phyloP scores from a whole-genome alignment of 2,329 filamentous ascomycete species.

The Didymella glomerata region DNA sequence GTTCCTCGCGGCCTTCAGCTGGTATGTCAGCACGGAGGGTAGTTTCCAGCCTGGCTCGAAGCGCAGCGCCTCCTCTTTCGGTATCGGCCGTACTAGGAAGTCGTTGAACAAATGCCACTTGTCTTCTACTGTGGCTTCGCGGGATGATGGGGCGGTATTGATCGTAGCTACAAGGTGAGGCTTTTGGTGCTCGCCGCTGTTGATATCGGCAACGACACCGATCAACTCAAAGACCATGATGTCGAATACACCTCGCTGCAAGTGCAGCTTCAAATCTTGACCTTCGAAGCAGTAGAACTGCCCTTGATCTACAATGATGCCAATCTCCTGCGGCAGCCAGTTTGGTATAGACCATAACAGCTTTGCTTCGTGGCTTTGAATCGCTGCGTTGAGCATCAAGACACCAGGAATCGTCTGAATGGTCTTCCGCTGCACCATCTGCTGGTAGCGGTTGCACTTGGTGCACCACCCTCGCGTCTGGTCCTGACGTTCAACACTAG shows the following conservation, averaged over 20 bases:
- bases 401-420: slow-evolving; percentile 84
- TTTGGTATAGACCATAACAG: slow-evolving; percentile 87
- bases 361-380: slow-evolving; percentile 76
- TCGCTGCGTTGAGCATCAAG: slow-evolving; percentile 84
- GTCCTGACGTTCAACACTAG: slow-evolving; percentile 87
- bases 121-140: slow-evolving; percentile 66
- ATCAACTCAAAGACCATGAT: slow-evolving; percentile 91
- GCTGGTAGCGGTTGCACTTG: slow-evolving; percentile 88
- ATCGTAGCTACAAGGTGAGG: slow-evolving; percentile 91
- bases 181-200: slow-evolving; percentile 83
- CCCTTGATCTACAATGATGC: slow-evolving; percentile 87
- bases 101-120: slow-evolving; percentile 98
- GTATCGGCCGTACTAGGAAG: slow-evolving; percentile 85
- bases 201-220: slow-evolving; percentile 88
- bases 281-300: slow-evolving; percentile 96
- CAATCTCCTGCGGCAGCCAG: slow-evolving; percentile 94
- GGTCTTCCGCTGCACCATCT: slow-evolving; percentile 82
- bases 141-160: slow-evolving; percentile 77
- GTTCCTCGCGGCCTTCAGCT: slow-evolving; percentile 82
- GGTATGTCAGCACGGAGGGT: slow-evolving; percentile 86
- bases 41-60: slow-evolving; percentile 95
- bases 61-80: slow-evolving; percentile 81
- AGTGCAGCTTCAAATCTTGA: slow-evolving; percentile 81
- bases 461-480: slow-evolving; percentile 93
- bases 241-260: slow-evolving; percentile 79